Evolutionary conservation across 2,329 filamentous ascomycete species (phyloP).

Genomic region (Elsinoe arachidis): DNA sequence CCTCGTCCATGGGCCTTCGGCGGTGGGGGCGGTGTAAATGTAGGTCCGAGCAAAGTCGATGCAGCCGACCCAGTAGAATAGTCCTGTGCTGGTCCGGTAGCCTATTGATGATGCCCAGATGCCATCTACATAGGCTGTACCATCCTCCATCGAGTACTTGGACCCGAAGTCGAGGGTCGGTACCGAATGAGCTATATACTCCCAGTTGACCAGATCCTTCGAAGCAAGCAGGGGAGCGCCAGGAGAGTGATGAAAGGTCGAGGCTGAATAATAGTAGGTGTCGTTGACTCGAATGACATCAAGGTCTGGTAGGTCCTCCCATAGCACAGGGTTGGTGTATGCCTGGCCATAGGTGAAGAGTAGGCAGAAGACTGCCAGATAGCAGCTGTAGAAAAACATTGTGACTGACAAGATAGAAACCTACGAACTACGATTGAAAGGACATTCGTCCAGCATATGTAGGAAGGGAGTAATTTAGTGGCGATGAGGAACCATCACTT

Average conservation of each 20-base stretch:
- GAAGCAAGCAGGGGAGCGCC: conserved; percentile 50
- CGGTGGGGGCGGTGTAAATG: conserved; percentile 42
- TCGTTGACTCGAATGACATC: conserved; percentile 46
- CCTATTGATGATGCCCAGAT: conserved; percentile 49
- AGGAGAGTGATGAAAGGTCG: conserved; percentile 49
- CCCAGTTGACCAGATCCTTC: conserved; percentile 47
- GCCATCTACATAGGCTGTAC: conserved; percentile 43
- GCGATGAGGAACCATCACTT: no score
- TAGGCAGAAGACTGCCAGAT: no score
- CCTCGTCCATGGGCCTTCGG: conserved; percentile 38
- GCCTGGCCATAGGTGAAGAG: neutral
- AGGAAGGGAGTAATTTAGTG: no score
- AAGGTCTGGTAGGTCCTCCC: conserved; percentile 47
- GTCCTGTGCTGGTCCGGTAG: conserved; percentile 41
- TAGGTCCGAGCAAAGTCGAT: conserved; percentile 44
- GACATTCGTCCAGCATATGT: no score
- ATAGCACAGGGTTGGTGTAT: conserved; percentile 47
- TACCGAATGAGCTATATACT: conserved; percentile 33
- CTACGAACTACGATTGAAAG: no score
- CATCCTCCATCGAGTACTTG: conserved; percentile 41
- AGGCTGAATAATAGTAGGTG: conserved; percentile 48
- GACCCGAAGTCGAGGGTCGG: conserved; percentile 31
- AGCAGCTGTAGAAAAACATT: no score
- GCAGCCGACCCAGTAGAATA: conserved; percentile 53
- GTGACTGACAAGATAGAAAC: no score